phyloP scores from a whole-genome alignment of 345 rosid species.

The rapeseed (Brassica napus) region Da-Ae NC_063452.1:58805501-58806000 shows the following conservation, averaged over 20 bases:
- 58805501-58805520: slow-evolving; percentile 27
- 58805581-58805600: not conserved
- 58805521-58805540: slow-evolving; percentile 7
- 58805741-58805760: slow-evolving; percentile 67
- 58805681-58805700: slow-evolving; percentile 65
- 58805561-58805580: slow-evolving; percentile 27
- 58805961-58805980: not conserved
- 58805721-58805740: slow-evolving; percentile 65
- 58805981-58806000: not conserved
- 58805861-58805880: not conserved
- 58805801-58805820: not conserved
- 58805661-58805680: slow-evolving; percentile 49
- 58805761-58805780: slow-evolving; percentile 54
- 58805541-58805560: slow-evolving; percentile 26
- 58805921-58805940: not conserved
- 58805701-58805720: slow-evolving; percentile 73
- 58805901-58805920: not conserved
- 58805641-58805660: slow-evolving; percentile 25
- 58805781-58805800: not conserved
- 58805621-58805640: not conserved
- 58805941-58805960: not conserved
- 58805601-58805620: slow-evolving; percentile 15
- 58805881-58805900: not conserved
- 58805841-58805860: not conserved
- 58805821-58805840: not conserved